phyloP scores from a whole-genome alignment of 2,329 filamentous ascomycete genomes.

The Phyllosticta citribraziliensis region DNA sequence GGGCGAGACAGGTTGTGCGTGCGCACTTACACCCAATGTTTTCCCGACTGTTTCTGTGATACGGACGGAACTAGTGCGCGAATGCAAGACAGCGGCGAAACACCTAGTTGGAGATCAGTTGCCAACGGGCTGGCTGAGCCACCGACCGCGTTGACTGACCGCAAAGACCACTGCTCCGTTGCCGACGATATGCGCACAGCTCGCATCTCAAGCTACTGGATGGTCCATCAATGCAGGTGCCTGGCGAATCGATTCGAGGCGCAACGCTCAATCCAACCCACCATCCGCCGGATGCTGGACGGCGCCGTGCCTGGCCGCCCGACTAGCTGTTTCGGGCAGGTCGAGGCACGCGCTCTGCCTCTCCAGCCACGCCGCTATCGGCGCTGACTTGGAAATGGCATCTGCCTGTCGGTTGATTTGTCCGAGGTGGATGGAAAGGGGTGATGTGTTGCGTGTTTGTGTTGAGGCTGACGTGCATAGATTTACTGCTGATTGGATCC shows the following conservation, averaged over 20 bases:
- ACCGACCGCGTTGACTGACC: too few species aligned
- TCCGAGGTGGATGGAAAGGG: not conserved
- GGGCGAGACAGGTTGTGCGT: not conserved
- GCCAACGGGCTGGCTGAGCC: too few species aligned
- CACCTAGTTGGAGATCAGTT: not conserved
- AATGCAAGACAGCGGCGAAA: not conserved
- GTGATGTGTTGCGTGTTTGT: not conserved
- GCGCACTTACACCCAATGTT: not conserved
- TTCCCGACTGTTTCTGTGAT: not conserved
- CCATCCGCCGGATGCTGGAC: not conserved
- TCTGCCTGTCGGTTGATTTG: not conserved
- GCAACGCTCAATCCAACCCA: not conserved
- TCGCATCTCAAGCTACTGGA: too few species aligned
- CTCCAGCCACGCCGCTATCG: not conserved
- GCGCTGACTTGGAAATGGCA: not conserved
- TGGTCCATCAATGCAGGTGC: too few species aligned
- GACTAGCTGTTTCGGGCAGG: not conserved
- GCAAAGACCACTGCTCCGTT: too few species aligned
- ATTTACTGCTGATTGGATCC: too few species aligned
- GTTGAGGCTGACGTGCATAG: not conserved
- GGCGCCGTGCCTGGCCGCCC: not conserved
- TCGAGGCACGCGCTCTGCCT: not conserved
- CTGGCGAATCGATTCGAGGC: too few species aligned
- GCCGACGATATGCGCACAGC: too few species aligned
- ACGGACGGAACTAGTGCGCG: not conserved